Evolutionary conservation across 2,329 filamentous ascomycete genomes (phyloP).

Genomic region (Colletotrichum somersetense): DNA sequence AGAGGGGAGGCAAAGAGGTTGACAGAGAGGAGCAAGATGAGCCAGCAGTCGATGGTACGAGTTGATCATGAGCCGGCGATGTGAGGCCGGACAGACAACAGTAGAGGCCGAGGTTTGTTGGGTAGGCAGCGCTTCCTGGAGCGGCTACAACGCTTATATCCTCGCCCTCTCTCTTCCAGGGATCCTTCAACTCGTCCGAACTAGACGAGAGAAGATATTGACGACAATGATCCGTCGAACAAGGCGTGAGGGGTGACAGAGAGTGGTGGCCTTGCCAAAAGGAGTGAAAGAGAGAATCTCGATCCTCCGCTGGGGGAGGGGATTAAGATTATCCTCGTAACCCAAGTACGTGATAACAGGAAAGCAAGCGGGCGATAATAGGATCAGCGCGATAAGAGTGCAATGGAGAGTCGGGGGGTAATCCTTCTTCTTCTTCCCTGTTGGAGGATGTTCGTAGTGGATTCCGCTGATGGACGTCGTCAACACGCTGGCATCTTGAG

Average conservation of each 20-base stretch:
- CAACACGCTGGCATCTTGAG: constrained; percentile 26
- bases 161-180: not conserved
- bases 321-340: constrained; percentile 35
- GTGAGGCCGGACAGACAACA: not conserved
- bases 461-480: constrained; percentile 14
- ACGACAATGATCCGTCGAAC: too few species aligned
- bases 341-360: not conserved
- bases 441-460: not conserved
- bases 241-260: not conserved
- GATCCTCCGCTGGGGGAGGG: constrained; percentile 19
- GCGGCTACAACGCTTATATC: not conserved
- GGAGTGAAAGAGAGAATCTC: constrained; percentile 17
- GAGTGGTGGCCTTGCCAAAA: too few species aligned
- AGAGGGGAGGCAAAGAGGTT: not conserved
- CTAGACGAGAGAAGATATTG: not conserved
- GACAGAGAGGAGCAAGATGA: not conserved
- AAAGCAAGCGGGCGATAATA: not conserved
- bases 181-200: not conserved
- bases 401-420: not conserved
- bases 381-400: not conserved
- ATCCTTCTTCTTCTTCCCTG: not conserved
- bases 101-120: not conserved
- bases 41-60: not conserved
- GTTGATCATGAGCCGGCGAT: constrained; percentile 3
- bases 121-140: too few species aligned